Evolutionary conservation across 257 asterid genomes (phyloP).

Genomic region (Striga asiatica): DNA sequence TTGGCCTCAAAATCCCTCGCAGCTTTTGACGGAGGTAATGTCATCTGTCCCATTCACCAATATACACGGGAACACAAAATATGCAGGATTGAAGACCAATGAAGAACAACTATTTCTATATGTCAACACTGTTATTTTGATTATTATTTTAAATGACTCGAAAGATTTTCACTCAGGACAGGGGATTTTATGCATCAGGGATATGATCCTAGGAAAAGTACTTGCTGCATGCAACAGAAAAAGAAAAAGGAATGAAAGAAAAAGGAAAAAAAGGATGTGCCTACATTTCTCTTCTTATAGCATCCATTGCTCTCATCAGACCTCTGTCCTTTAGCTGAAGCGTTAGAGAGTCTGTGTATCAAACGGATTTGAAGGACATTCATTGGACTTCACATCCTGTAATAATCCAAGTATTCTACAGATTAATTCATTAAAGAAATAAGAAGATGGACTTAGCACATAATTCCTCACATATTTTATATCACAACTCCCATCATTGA

Average conservation of each 20-base stretch:
- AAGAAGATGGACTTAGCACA: neutral
- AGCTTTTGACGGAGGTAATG: constrained; percentile 23
- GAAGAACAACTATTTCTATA: neutral
- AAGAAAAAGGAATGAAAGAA: neutral
- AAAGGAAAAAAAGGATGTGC: constrained; percentile 8
- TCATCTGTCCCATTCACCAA: constrained; percentile 34
- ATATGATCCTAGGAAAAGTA: no score
- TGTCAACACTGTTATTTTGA: constrained; percentile 2
- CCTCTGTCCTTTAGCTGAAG: constrained; percentile 25
- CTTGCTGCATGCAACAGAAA: no score
- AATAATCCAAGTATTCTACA: constrained; percentile 17
- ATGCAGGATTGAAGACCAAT: constrained; percentile 7
- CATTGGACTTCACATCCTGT: constrained; percentile 54
- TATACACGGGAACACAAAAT: neutral
- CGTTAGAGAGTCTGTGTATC: constrained; percentile 37
- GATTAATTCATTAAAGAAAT: neutral
- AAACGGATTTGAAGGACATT: constrained; percentile 51
- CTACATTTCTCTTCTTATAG: constrained; percentile 75
- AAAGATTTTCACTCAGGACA: neutral
- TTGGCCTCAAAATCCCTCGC: no score
- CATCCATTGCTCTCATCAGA: constrained; percentile 32
- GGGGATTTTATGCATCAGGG: neutral
- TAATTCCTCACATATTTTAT: neutral
- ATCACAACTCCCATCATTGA: neutral
- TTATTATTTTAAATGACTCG: neutral